Evolutionary conservation across 768 basidiomycete species (phyloP), one percentile per base, ranked within the genome.

Genomic region (Fistulinella prunicolor): DNA sequence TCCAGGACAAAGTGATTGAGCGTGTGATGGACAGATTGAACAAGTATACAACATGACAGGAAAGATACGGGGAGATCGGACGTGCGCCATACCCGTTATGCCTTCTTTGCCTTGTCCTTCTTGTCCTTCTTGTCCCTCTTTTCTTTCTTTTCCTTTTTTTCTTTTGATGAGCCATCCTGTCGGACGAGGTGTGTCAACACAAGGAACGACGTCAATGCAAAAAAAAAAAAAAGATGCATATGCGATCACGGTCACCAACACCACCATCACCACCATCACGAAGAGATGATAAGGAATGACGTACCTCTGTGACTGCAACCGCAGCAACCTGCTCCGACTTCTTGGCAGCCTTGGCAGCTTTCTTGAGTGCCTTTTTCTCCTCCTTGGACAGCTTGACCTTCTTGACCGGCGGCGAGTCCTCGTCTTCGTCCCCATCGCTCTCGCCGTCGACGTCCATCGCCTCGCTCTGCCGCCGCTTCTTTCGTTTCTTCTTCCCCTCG

Each of bases 311-410:
- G 24, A 38, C 44, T 6, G 26, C 44, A 17, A 55, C 75, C 17
- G 44, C 47, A 1, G 39, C 30, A 32, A 32, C 53, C 26, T 69
- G 74, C 55, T 76, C 77, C 28, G 62, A 69, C 65, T 80, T 82
- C n/a, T 70, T 77, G 56, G 80, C 73, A 58, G 80, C 76, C 70
- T 88, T 88, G 64, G 78, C 78, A 37, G 82, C 83, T 69, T 85
- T 89, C 68, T 88, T 90, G 65, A 85, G 67, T 16, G 86, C 85
- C 73, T 87, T 89, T 75, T 89, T 89, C 71, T 91, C 88, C 69
- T 89, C 87, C 69, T 89, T 90, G 19, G 83, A 83, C 40, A 87
- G 58, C 72, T 89, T 89, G 48, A 75, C 74, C 71, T 89, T 89
- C 71, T 89, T 89, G 43, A 71, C 53, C 7, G 81, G 72, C 21